These are phyloP conservation scores for Daldinia sp. DNA, from an alignment of 2,329 filamentous ascomycete species.

Conservation along the genomic window DNA sequence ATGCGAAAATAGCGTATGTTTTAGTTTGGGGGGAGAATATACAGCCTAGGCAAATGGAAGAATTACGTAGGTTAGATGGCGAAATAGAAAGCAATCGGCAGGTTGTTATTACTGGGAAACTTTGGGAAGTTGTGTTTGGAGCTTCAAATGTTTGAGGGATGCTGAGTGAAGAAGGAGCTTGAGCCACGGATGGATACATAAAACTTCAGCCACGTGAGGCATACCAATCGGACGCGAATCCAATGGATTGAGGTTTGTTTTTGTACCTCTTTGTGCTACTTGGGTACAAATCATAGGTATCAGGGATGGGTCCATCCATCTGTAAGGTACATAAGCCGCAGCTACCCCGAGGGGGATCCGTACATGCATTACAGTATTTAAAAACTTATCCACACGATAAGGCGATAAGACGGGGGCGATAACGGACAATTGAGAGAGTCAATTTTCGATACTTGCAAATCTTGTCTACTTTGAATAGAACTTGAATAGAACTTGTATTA, in stretches of 20 bases:
- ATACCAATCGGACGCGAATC: background rate
- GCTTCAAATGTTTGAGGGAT: background rate
- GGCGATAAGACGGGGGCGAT: conserved; percentile 5
- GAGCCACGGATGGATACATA: background rate
- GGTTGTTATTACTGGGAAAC: background rate
- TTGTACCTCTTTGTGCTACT: no score
- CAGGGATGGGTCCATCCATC: no score
- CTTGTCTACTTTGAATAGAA: background rate
- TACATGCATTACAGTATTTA: background rate
- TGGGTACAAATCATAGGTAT: background rate
- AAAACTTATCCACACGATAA: conserved; percentile 3
- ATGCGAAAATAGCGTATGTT: background rate
- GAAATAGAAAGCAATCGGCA: background rate
- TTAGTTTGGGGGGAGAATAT: no score
- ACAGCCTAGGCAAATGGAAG: no score
- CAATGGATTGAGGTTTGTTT: no score
- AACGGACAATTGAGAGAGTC: conserved; percentile 23
- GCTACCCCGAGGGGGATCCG: no score
- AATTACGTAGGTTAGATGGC: background rate
- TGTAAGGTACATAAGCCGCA: background rate
- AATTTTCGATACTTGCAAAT: conserved; percentile 25
- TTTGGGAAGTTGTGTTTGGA: background rate
- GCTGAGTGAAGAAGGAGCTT: background rate
- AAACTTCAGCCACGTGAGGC: background rate
- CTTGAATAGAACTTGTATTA: background rate